Conservation (phyloP, 2,329 filamentous ascomycete species). For the Aspergillus floridensis region DNA sequence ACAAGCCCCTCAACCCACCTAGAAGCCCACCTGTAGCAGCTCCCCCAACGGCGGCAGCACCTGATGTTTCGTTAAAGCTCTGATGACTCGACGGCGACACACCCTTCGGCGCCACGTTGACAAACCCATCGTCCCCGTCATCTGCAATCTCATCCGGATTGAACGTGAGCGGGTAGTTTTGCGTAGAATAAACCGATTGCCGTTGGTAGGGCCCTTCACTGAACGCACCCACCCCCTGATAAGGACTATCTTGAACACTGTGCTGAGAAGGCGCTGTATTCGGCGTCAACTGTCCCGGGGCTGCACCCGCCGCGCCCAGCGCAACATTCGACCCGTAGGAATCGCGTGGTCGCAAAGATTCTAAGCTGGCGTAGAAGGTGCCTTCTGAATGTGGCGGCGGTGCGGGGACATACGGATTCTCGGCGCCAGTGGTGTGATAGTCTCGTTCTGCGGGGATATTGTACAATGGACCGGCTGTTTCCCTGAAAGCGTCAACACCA, state of each 20-base stretch:
- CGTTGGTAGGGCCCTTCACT: slow-evolving; percentile 66
- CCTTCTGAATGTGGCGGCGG: slow-evolving; percentile 15
- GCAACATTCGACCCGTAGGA: slow-evolving; percentile 39
- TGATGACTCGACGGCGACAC: background rate
- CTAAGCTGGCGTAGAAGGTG: slow-evolving; percentile 18
- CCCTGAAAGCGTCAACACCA: slow-evolving; percentile 61
- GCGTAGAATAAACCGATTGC: slow-evolving; percentile 53
- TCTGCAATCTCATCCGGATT: slow-evolving; percentile 80
- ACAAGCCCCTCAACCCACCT: slow-evolving; percentile 41
- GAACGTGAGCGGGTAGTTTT: slow-evolving; percentile 54
- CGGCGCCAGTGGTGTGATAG: slow-evolving; percentile 34
- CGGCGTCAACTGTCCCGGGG: slow-evolving; percentile 35
- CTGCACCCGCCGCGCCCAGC: slow-evolving; percentile 33
- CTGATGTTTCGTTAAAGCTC: slow-evolving; percentile 4
- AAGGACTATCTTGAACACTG: slow-evolving; percentile 48
- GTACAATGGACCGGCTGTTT: slow-evolving; percentile 27
- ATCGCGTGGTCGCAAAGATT: slow-evolving; percentile 37
- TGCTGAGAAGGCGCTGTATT: slow-evolving; percentile 43
- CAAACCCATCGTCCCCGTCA: slow-evolving; percentile 82
- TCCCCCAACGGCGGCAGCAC: slow-evolving; percentile 50
- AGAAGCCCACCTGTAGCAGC: slow-evolving; percentile 43
- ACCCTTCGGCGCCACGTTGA: slow-evolving; percentile 39
- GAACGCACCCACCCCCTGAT: slow-evolving; percentile 38
- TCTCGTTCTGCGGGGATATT: slow-evolving; percentile 36
- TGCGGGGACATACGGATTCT: slow-evolving; percentile 38